Conservation (phyloP, 805 yeast genomes). For the Kazachstania bromeliacearum region DNA sequence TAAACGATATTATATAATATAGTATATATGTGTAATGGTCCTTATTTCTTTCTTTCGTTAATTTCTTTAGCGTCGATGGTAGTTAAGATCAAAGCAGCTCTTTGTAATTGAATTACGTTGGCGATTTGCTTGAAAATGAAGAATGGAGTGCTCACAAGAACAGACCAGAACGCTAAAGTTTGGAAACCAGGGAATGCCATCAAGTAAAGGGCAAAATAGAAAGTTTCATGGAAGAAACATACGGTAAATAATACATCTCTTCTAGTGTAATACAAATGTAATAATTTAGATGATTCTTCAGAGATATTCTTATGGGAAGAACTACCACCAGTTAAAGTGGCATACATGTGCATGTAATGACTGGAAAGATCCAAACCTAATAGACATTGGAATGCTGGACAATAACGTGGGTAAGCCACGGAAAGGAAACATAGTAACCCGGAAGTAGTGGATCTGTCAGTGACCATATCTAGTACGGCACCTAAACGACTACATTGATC, state of each 20-base stretch:
- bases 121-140: conserved; percentile 87
- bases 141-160: conserved; percentile 62
- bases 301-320: conserved; percentile 76
- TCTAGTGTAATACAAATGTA: conserved; percentile 81
- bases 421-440: conserved; percentile 83
- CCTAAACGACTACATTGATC: conserved; percentile 90
- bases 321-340: conserved; percentile 73
- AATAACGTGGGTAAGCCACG: conserved; percentile 58
- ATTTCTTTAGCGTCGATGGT: conserved; percentile 46
- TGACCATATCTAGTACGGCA: conserved; percentile 97
- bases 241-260: conserved; percentile 74
- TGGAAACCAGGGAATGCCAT: conserved; percentile 42
- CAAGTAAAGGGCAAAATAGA: conserved; percentile 82
- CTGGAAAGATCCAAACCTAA: conserved; percentile 82
- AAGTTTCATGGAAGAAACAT: conserved; percentile 88
- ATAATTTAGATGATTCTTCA: conserved; percentile 56
- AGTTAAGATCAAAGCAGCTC: conserved; percentile 79
- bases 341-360: conserved; percentile 98
- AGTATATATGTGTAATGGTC: too few species aligned
- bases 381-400: conserved; percentile 62
- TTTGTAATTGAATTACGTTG: conserved; percentile 77
- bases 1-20: too few species aligned
- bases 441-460: conserved; percentile 94
- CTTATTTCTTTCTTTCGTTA: conserved; percentile 10
- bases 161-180: conserved; percentile 52